Percentiles rank a stretch among this genome's conserved stretches.
phyloP scores from a whole-genome alignment of 2,329 filamentous ascomycete genomes.

The Ceratocystis papillata region DNA sequence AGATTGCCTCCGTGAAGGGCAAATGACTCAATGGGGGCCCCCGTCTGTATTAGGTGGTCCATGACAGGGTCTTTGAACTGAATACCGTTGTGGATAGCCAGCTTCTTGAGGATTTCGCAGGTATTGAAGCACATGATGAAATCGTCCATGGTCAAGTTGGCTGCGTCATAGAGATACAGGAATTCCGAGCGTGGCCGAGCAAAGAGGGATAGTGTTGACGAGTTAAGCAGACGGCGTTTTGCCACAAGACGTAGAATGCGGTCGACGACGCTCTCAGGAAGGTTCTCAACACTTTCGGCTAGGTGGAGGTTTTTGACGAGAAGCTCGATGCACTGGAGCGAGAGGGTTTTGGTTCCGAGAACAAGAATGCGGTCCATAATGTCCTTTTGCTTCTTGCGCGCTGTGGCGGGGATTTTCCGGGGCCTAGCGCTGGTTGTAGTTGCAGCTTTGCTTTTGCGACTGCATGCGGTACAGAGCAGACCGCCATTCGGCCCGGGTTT shows the following conservation, averaged over 20 bases:
- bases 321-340: slow-evolving; percentile 52
- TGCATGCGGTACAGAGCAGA: slow-evolving; percentile 73
- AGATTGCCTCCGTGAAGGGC: slow-evolving; percentile 79
- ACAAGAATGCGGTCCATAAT: slow-evolving; percentile 64
- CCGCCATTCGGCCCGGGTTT: slow-evolving; percentile 72
- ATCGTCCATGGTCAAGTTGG: slow-evolving; percentile 61
- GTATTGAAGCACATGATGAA: slow-evolving; percentile 70
- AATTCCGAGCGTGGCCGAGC: slow-evolving; percentile 41
- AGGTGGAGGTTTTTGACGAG: slow-evolving; percentile 52
- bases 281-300: slow-evolving; percentile 51
- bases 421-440: slow-evolving; percentile 41
- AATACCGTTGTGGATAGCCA: slow-evolving; percentile 75
- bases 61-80: slow-evolving; percentile 82
- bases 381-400: slow-evolving; percentile 55
- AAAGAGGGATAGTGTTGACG: slow-evolving; percentile 47
- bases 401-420: not conserved
- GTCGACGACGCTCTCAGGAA: slow-evolving; percentile 46
- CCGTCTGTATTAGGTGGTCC: slow-evolving; percentile 65
- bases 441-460: slow-evolving; percentile 38
- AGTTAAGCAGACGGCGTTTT: slow-evolving; percentile 47
- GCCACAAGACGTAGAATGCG: slow-evolving; percentile 48
- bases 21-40: slow-evolving; percentile 57
- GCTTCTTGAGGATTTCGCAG: slow-evolving; percentile 54
- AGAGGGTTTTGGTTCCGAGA: slow-evolving; percentile 57
- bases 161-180: slow-evolving; percentile 48